A percentile compares a stretch with the other conserved stretches of the same genome.
Conservation (phyloP, 768 basidiomycete species). For the Neoboletus brunneissimus region DNA sequence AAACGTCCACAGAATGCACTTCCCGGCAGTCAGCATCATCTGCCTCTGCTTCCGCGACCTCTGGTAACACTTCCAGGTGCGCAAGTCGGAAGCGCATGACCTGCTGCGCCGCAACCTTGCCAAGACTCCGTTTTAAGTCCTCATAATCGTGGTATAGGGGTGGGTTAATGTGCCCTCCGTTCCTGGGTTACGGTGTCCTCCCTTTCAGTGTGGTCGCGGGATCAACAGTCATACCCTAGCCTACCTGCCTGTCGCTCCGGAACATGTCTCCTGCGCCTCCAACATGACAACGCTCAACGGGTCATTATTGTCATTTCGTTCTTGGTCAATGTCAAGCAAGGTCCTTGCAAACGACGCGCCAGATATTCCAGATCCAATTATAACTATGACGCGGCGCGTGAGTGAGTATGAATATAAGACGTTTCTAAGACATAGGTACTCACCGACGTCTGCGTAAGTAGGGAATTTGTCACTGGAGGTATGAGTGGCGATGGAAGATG, state of each 20-base stretch:
- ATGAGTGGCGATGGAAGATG: conserved; percentile 41
- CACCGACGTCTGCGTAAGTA: conserved; percentile 54
- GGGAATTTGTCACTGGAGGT: conserved; percentile 34
- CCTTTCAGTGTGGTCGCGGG: neutral
- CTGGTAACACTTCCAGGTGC: conserved; percentile 34
- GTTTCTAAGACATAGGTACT: neutral
- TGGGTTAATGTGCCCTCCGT: conserved; percentile 52
- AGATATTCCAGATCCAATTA: conserved; percentile 57
- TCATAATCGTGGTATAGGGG: conserved; percentile 46
- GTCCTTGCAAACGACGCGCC: conserved; percentile 43
- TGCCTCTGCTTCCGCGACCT: conserved; percentile 31
- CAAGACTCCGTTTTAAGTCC: conserved; percentile 37
- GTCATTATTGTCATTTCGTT: conserved; percentile 13
- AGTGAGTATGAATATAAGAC: neutral
- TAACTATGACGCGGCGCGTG: conserved; percentile 26
- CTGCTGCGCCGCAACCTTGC: conserved; percentile 37
- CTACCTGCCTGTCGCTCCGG: conserved; percentile 51
- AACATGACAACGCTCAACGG: conserved; percentile 47
- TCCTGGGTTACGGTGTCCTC: conserved; percentile 27
- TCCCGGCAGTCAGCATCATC: conserved; percentile 29
- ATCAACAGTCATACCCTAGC: conserved; percentile 10
- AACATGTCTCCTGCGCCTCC: conserved; percentile 59
- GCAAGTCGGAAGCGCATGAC: conserved; percentile 41
- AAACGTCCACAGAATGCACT: conserved; percentile 35
- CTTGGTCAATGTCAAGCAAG: conserved; percentile 31